These are phyloP conservation scores for Neoboletus magnificus DNA, from an alignment of 768 basidiomycete species.

Conservation along the genomic window DNA sequence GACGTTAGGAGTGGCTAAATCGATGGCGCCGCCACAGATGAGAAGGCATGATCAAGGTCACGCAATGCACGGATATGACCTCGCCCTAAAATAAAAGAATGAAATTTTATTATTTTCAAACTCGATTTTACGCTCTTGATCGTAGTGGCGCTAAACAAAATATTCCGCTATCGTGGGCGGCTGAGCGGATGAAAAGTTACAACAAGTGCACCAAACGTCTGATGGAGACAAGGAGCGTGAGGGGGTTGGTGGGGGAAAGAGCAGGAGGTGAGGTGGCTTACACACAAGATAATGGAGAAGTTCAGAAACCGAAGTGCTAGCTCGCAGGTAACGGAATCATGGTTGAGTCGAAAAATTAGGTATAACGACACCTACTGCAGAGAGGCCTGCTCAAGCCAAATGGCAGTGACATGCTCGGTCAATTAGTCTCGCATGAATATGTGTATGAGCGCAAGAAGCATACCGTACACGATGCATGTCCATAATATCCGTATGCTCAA, in stretches of 20 bases:
- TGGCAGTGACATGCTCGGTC: too few species aligned
- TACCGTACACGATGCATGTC: too few species aligned
- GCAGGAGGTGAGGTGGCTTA: neutral
- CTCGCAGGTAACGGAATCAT: neutral
- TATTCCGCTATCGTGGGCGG: neutral
- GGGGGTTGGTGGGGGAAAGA: too few species aligned
- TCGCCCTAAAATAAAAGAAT: neutral
- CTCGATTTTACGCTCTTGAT: neutral
- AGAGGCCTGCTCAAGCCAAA: too few species aligned
- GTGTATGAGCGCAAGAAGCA: too few species aligned
- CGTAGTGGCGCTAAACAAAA: neutral
- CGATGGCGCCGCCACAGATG: slow-evolving; percentile 1
- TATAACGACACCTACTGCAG: neutral
- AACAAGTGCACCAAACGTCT: too few species aligned
- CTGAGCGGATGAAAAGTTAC: too few species aligned
- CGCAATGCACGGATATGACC: neutral
- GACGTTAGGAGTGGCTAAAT: neutral
- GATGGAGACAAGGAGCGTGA: too few species aligned
- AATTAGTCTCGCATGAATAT: too few species aligned
- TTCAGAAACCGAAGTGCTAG: neutral
- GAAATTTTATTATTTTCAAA: too few species aligned
- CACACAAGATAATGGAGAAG: neutral
- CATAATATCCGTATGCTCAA: too few species aligned
- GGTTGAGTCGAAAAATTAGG: neutral
- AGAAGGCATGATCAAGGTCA: neutral